Evolutionary conservation across 2,329 filamentous ascomycete genomes (phyloP), one percentile per base, ranked within the genome.

Genomic region (Paecilomyces sp.): DNA sequence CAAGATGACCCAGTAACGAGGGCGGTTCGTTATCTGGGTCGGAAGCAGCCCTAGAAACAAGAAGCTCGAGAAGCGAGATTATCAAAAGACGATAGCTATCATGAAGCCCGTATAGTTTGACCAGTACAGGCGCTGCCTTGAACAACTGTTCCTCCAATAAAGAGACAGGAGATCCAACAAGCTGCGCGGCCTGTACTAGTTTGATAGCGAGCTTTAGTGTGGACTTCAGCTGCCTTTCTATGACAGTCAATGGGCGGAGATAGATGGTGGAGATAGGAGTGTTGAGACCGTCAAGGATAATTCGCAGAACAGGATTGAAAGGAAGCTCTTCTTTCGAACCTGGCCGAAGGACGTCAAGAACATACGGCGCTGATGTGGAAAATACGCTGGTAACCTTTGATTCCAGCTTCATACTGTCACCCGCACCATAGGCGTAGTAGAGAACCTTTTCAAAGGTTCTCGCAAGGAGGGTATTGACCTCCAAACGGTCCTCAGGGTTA

Each of bases 1-100:
- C 92, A 6, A 99, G 80, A 70, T 96, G 91, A 33, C 92, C 92
- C 24, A 99, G 84, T n/a, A 99, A 81, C 6, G 93, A 97, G n/a
- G 91, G 90, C 0, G 92, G 91, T 66, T 97, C 92, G n/a, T 81
- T 82, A 31, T 83, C 77, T 15, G 81, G 78, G 56, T 77, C 67
- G 62, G 85, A 85, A 25, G 87, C 85, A 25, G 89, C 88, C 64
- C 84, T 87, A 52, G 87, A 81, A 30, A 96, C 86, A 18, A 96
- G 76, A 11, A 87, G 84, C 62, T 92, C 87, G 7, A 96, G 78
- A 1, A 97, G 77, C 28, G 82, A 80, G 33, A 92, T 82, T 1
- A 89, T 84, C 1, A 87, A 82, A 13, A 81, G 79, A 66, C 84
- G 86, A 73, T 90, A 91, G 7, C 77, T 74, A 61, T 89, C 85